Evolutionary conservation across 106 monocot genomes (phyloP).

Genomic region (Dactylorhiza incarnata): DNA sequence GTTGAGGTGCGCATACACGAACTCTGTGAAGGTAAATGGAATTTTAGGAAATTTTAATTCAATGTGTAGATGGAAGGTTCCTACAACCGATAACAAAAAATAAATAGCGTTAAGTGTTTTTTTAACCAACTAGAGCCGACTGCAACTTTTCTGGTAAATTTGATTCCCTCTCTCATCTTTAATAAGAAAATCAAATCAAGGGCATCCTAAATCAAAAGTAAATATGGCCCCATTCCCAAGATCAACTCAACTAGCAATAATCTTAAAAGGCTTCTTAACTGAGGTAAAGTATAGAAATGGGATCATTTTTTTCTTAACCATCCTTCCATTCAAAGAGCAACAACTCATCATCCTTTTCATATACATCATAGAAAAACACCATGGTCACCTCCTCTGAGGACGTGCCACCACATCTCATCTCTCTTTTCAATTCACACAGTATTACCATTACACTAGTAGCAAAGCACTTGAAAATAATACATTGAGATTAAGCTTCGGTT

Average conservation of each 20-base stretch:
- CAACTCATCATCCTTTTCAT: neutral
- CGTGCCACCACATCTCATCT: neutral
- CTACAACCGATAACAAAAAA: no score
- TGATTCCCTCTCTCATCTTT: no score
- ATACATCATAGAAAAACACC: neutral
- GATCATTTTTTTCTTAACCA: neutral
- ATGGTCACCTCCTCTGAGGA: neutral
- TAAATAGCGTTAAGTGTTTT: no score
- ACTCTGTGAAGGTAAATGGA: no score
- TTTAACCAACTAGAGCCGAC: no score
- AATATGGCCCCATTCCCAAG: no score
- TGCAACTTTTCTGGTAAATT: no score
- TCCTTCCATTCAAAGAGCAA: neutral
- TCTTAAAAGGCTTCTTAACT: neutral
- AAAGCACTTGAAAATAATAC: neutral
- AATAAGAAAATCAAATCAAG: no score
- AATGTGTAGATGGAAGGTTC: no score
- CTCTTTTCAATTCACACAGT: neutral
- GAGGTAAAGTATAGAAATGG: neutral
- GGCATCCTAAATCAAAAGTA: no score
- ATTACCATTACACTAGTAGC: neutral
- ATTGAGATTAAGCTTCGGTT: neutral
- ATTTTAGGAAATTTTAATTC: no score
- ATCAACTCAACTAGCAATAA: neutral
- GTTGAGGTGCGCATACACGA: no score